Conservation (phyloP, 129 eudicot species). For the Artemisia tridentata region DNA sequence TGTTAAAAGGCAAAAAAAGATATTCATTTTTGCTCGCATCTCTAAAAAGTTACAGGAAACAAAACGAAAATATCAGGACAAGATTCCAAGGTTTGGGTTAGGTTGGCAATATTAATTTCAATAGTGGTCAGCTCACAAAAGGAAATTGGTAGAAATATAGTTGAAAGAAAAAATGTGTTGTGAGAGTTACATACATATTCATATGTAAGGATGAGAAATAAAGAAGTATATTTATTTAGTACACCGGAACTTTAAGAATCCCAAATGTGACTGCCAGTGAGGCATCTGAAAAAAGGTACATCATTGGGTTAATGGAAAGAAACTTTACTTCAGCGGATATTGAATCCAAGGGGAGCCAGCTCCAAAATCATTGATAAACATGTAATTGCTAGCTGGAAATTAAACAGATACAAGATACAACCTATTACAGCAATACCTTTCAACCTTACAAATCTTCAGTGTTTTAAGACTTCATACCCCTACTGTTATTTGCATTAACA, state of each 20-base stretch:
- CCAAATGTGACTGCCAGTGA: not conserved
- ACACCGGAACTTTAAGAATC: not conserved
- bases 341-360: no score
- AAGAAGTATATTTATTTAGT: not conserved
- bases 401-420: not conserved
- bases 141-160: conserved; percentile 1
- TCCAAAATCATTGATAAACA: no score
- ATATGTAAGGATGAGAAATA: not conserved
- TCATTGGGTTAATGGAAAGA: no score
- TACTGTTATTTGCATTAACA: conserved; percentile 17
- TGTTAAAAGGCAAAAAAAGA: conserved; percentile 16
- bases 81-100: conserved; percentile 3
- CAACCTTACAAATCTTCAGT: conserved; percentile 1
- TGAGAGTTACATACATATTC: no score
- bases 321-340: no score
- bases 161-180: no score
- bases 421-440: not conserved
- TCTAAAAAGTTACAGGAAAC: conserved; percentile 2
- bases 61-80: not conserved
- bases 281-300: no score
- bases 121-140: not conserved
- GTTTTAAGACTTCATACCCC: conserved; percentile 7
- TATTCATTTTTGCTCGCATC: not conserved
- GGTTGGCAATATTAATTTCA: not conserved
- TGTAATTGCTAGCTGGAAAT: no score